Evolutionary conservation across 805 yeast species (phyloP), one percentile per base, ranked within the genome.

Genomic region (Saturnispora hagleri): DNA sequence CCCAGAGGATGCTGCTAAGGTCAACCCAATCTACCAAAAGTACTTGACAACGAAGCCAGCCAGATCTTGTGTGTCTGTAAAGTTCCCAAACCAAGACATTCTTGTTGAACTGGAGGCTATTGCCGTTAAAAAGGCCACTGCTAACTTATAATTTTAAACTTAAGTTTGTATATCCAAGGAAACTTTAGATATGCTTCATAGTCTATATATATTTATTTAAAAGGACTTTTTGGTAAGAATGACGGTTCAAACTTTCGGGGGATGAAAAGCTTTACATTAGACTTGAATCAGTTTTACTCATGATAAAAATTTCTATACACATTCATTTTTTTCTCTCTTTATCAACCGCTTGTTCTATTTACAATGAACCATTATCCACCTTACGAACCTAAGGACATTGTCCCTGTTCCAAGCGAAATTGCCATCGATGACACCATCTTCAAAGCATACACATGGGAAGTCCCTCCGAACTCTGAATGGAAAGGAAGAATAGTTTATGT

Each of bases 401-500:
- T 34, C 12, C 56, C 55, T 4, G 26, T 50, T 2, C 45, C 48
- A 6, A 47, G 36, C 5, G 52, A 48, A 2, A 20, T 58, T 4
- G 51, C 54, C 2, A 52, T 56, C 31, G 60, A 58, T 38, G 63
- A 58, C 17, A 58, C 62, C 28, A 51, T 59, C 2, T 63, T 61
- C 42, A 51, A 53, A 12, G 59, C 65, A 4, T 62, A 59, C 50
- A 51, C 56, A 2, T 56, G 60, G 58, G 24, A 28, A 10, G 47
- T 34, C 7, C 53, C 53, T 15, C n/a, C 38, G 15, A 51, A 53
- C 18, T 36, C 42, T 2, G 51, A 46, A 4, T 60, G 58, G 53
- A 78, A 74, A 56, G 89, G 85, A 2, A 71, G 83, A 52, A 58
- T 85, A 3, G 51, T 86, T 3, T 73, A 76, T 52, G 78, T 85